Conservation (phyloP, 768 basidiomycete species). For the Mycena metata region DNA sequence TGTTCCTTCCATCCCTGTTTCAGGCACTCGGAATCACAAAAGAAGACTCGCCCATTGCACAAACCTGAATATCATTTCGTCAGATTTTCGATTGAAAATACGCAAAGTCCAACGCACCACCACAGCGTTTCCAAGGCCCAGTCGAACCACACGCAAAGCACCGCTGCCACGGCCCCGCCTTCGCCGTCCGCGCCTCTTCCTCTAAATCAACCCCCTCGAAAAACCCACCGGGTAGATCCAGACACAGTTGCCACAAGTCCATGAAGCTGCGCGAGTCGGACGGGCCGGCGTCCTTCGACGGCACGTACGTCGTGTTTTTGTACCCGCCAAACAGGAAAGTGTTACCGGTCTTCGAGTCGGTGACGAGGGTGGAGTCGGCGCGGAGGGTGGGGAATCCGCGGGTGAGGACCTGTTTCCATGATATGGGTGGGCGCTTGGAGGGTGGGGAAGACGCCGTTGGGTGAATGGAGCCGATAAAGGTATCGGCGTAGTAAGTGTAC, state of each 20-base stretch:
- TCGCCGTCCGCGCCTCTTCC: constrained; percentile 47
- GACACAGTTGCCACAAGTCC: constrained; percentile 55
- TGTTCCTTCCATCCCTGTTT: constrained; percentile 52
- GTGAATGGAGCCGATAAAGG: constrained; percentile 48
- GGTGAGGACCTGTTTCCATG: constrained; percentile 56
- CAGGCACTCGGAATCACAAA: constrained; percentile 46
- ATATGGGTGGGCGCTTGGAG: constrained; percentile 8
- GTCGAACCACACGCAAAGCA: constrained; percentile 56
- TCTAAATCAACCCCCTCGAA: constrained; percentile 54
- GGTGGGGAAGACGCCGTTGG: constrained; percentile 32
- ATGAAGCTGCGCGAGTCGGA: constrained; percentile 50
- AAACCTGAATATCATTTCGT: constrained; percentile 33
- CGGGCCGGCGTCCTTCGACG: no score
- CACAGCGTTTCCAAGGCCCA: constrained; percentile 56
- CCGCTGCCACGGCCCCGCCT: constrained; percentile 56
- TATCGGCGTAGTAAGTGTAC: constrained; percentile 58
- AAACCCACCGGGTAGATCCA: constrained; percentile 53
- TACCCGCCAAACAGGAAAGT: constrained; percentile 58
- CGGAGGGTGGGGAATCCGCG: constrained; percentile 60
- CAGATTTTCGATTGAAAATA: not conserved
- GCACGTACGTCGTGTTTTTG: constrained; percentile 55
- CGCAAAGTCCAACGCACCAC: constrained; percentile 43
- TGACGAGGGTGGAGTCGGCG: constrained; percentile 48
- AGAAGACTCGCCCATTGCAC: constrained; percentile 46
- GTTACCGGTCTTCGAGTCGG: constrained; percentile 53